Conservation (phyloP, 495 filamentous ascomycete genomes). For the Lepidopterella palustris region DNA sequence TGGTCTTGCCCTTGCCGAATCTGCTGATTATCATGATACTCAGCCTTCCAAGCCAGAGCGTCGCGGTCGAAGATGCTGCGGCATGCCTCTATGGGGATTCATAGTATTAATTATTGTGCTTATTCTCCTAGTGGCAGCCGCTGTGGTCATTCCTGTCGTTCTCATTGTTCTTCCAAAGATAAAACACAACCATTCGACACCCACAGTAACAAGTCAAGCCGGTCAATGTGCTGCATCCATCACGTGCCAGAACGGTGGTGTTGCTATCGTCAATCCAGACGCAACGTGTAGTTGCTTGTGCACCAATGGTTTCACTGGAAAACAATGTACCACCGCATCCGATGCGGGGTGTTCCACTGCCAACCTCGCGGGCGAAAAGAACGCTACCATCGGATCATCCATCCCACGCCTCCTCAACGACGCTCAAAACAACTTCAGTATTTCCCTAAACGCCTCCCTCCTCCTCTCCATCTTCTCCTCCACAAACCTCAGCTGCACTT, state of each 20-base stretch:
- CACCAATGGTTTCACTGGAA: constrained; percentile 77
- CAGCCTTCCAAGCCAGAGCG: constrained; percentile 17
- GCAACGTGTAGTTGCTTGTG: constrained; percentile 79
- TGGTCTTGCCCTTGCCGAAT: constrained; percentile 5
- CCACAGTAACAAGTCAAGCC: constrained; percentile 5
- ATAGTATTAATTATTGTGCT: constrained; percentile 60
- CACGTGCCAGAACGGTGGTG: constrained; percentile 75
- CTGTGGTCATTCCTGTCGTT: constrained; percentile 79
- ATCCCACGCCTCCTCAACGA: constrained; percentile 65
- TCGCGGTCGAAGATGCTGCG: constrained; percentile 56
- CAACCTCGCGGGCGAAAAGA: constrained; percentile 44
- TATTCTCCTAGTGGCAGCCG: constrained; percentile 73
- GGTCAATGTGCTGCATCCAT: constrained; percentile 33
- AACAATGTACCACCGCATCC: constrained; percentile 55
- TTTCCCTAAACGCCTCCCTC: constrained; percentile 58
- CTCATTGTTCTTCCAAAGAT: constrained; percentile 64
- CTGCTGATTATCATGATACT: neutral
- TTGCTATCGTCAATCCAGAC: constrained; percentile 54
- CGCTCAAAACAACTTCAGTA: constrained; percentile 62
- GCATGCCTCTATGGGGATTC: constrained; percentile 76
- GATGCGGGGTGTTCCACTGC: constrained; percentile 67
- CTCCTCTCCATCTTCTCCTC: constrained; percentile 72
- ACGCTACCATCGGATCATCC: constrained; percentile 73
- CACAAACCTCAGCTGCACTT: constrained; percentile 65
- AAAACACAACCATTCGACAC: constrained; percentile 30